phyloP scores from a whole-genome alignment of 2,329 filamentous ascomycete genomes.

The Chaetomium sp. region DNA sequence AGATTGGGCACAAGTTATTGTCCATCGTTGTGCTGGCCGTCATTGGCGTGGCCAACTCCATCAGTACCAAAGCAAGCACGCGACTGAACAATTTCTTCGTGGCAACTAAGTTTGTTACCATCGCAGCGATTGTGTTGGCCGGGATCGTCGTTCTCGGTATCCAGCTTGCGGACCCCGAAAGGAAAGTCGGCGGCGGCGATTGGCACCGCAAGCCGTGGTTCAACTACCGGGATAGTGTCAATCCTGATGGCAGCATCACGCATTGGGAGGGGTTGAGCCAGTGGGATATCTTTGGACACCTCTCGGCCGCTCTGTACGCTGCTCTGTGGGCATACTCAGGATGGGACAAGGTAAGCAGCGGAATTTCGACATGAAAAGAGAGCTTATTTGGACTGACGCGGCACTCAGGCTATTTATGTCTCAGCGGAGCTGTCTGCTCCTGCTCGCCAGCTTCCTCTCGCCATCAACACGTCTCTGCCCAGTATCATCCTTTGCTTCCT shows the following conservation, averaged over 20 bases:
- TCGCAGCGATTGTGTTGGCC: conserved; percentile 42
- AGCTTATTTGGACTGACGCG: no score
- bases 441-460: conserved; percentile 49
- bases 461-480: conserved; percentile 55
- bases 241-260: conserved; percentile 43
- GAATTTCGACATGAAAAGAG: not conserved
- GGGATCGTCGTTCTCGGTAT: conserved; percentile 41
- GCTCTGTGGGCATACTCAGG: conserved; percentile 60
- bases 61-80: conserved; percentile 50
- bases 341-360: conserved; percentile 51
- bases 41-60: conserved; percentile 46
- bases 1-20: conserved; percentile 44
- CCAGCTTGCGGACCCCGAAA: conserved; percentile 32
- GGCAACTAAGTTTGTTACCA: conserved; percentile 45
- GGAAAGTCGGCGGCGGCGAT: conserved; percentile 40
- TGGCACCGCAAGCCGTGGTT: conserved; percentile 53
- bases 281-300: conserved; percentile 56
- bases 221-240: conserved; percentile 40
- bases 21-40: conserved; percentile 42
- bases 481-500: conserved; percentile 55
- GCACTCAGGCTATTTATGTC: conserved; percentile 45
- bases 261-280: conserved; percentile 42
- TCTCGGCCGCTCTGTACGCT: conserved; percentile 54
- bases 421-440: conserved; percentile 47
- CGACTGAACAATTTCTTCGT: conserved; percentile 52